Conservation (phyloP, 2,329 filamentous ascomycete species). For the Emergomyces pasteurianus region DNA sequence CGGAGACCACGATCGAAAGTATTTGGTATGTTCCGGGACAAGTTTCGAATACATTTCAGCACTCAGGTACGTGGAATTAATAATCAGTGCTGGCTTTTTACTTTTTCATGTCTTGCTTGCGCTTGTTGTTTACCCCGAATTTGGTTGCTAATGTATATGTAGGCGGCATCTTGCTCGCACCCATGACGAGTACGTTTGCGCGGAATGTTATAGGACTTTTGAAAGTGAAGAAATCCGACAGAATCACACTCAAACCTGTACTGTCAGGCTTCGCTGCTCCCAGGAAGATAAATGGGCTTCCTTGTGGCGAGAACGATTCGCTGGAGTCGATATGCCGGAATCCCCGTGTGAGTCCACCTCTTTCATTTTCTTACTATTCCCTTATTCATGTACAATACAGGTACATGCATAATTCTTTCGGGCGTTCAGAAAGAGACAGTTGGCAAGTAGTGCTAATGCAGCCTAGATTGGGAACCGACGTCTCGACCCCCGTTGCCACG, state of each 20-base stretch:
- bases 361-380: background rate
- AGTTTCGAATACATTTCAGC: background rate
- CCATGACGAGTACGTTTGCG: conserved; percentile 1
- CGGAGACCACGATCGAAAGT: conserved; percentile 1
- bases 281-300: background rate
- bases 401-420: background rate
- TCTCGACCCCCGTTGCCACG: background rate
- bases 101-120: background rate
- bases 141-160: background rate
- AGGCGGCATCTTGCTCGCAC: background rate
- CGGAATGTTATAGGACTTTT: background rate
- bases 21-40: conserved; percentile 1
- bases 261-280: background rate
- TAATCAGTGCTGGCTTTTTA: background rate
- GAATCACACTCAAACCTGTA: background rate
- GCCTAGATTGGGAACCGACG: background rate
- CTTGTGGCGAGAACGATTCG: conserved; percentile 3
- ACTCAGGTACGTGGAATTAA: background rate
- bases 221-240: background rate
- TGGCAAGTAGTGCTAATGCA: background rate
- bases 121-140: background rate
- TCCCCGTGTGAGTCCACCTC: background rate
- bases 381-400: background rate
- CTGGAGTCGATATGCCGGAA: background rate
- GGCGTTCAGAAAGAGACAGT: background rate